phyloP scores from a whole-genome alignment of 495 filamentous ascomycete species.

The Hapsidospora chrysogenum region DNA sequence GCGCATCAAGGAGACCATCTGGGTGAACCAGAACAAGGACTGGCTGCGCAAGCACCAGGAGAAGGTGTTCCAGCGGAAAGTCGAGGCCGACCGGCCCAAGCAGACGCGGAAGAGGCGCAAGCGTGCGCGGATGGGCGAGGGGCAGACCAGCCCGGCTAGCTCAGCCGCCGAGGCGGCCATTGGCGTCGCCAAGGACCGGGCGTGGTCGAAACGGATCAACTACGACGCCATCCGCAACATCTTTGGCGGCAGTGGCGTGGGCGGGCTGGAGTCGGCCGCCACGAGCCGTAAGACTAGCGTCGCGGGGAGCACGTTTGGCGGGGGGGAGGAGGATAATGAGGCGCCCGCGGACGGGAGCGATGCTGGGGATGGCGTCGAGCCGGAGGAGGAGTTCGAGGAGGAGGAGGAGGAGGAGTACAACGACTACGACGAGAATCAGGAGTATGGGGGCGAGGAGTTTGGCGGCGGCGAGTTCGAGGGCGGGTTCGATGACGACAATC shows the following conservation, averaged over 20 bases:
- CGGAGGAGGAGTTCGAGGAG: constrained; percentile 7
- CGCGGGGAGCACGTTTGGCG: constrained; percentile 8
- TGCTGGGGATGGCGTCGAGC: constrained; percentile 5
- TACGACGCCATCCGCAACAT: constrained; percentile 51
- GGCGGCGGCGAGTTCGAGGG: constrained; percentile 7
- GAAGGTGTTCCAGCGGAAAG: constrained; percentile 49
- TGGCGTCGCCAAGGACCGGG: constrained; percentile 54
- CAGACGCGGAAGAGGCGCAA: constrained; percentile 30
- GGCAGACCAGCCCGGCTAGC: constrained; percentile 33
- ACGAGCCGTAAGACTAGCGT: constrained; percentile 10
- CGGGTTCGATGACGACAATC: constrained; percentile 14
- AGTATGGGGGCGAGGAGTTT: constrained; percentile 8
- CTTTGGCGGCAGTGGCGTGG: constrained; percentile 18
- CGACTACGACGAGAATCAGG: constrained; percentile 9
- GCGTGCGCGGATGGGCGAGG: constrained; percentile 40
- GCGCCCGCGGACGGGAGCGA: constrained; percentile 1
- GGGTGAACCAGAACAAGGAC: constrained; percentile 85
- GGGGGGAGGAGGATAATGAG: constrained; percentile 2
- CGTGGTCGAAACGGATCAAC: constrained; percentile 69
- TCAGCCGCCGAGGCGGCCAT: constrained; percentile 58
- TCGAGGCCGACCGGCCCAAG: constrained; percentile 38
- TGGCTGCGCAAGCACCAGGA: constrained; percentile 72
- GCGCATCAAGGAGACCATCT: constrained; percentile 69
- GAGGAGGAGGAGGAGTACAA: constrained; percentile 9
- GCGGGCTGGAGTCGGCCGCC: constrained; percentile 13